Conservation (phyloP, 2,329 filamentous ascomycete species). For the Stachybotrys elegans region DNA sequence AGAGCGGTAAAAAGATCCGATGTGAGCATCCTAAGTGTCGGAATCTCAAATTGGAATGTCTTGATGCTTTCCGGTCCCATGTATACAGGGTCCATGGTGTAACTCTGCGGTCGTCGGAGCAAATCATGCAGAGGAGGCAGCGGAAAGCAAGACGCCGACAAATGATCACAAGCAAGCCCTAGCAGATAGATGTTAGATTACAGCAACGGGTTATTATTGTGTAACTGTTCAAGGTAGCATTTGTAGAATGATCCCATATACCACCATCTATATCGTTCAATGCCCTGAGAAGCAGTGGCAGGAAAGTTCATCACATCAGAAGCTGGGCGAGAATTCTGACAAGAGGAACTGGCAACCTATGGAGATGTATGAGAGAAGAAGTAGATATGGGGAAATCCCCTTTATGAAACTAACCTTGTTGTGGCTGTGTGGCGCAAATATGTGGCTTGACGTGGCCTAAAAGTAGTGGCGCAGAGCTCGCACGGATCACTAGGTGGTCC, state of each 20-base stretch:
- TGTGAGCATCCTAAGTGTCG: slow-evolving; percentile 12
- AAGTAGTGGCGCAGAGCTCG: not conserved
- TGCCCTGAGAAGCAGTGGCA: too few relatives aligned
- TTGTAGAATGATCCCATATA: too few relatives aligned
- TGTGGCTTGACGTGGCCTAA: not conserved
- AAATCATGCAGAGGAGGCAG: not conserved
- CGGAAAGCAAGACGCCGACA: not conserved
- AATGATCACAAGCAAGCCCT: not conserved
- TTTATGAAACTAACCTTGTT: too few relatives aligned
- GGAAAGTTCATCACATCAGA: too few relatives aligned
- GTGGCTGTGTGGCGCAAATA: not conserved
- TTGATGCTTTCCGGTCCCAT: slow-evolving; percentile 12
- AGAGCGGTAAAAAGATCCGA: slow-evolving; percentile 8
- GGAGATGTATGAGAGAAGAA: too few relatives aligned
- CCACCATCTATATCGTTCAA: too few relatives aligned
- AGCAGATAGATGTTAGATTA: too few relatives aligned
- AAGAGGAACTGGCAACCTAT: too few relatives aligned
- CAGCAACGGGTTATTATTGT: too few relatives aligned
- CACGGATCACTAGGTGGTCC: not conserved
- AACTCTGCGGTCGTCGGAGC: not conserved
- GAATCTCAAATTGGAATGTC: slow-evolving; percentile 11
- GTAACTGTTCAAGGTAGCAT: too few relatives aligned
- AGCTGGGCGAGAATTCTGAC: too few relatives aligned
- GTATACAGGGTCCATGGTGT: slow-evolving; percentile 1
- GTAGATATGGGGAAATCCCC: too few relatives aligned